Conservation (phyloP, 305 asterid species). For the Plantago coronopus region DNA sequence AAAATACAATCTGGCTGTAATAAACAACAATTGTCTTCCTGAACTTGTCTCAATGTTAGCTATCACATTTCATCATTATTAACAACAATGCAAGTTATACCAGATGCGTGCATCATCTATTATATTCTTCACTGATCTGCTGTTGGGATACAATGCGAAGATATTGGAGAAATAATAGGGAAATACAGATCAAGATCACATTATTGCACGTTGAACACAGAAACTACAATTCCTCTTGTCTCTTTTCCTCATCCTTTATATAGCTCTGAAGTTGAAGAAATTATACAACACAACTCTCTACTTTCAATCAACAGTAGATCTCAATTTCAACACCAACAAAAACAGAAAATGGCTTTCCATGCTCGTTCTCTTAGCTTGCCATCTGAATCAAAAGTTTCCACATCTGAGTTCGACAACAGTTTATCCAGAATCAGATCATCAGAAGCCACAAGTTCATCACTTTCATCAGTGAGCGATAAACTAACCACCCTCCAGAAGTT, state of each 20-base stretch:
- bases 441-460: constrained; percentile 1
- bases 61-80: constrained; percentile 1
- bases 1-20: not conserved
- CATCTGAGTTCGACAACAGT: constrained; percentile 10
- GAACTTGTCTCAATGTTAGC: not conserved
- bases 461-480: constrained; percentile 9
- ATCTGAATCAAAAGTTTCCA: constrained; percentile 9
- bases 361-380: too few species aligned
- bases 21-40: not conserved
- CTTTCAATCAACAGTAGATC: too few species aligned
- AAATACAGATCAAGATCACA: not conserved
- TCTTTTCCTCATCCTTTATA: constrained; percentile 4
- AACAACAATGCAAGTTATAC: not conserved
- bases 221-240: constrained; percentile 2
- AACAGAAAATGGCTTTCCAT: too few species aligned
- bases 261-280: not conserved
- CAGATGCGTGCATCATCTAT: not conserved
- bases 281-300: not conserved
- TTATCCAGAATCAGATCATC: constrained; percentile 6
- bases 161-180: not conserved
- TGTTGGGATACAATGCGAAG: not conserved
- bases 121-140: not conserved
- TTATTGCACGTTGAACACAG: not conserved
- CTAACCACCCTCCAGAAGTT: not conserved
- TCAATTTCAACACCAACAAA: too few species aligned